Evolutionary conservation across 768 basidiomycete genomes (phyloP), one percentile per base, ranked within the genome.

Genomic region (Kwoniella europaea): DNA sequence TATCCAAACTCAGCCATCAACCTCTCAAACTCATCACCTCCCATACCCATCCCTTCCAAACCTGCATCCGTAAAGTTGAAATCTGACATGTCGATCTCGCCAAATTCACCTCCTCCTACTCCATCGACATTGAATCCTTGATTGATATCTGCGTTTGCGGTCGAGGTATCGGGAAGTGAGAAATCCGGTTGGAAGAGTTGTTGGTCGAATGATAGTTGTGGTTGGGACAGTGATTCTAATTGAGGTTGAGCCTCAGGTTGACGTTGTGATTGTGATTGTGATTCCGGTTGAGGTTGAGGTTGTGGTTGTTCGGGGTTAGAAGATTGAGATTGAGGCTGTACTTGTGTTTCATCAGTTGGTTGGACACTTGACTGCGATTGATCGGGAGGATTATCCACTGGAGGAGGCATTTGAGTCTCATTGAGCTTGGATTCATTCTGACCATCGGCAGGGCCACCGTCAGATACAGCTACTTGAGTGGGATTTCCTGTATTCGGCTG

Each of bases 31-130:
- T 72, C 71, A 63, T 72, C 71, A 10, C 63, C 61, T 15, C 53
- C 63, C 42, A 72, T 67, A n/a, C 60, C 62, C 53, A 64, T 61
- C n/a, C 53, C 52, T 43, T 61, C 59, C 24, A 59, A 22, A 4
- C 59, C 65, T 10, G 53, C 62, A 44, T 72, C 71, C 3, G 61
- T 64, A 43, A 72, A 72, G 24, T 72, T 63, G 67, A 68, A 72
- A 52, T 72, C 71, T 43, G 60, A 55, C 67, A 72, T 60, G 29
- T 72, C 67, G 27, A 72, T 72, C 13, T 35, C 60, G n/a, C 71
- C 71, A 43, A 68, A 35, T 22, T 72, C 71, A 18, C 43, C 59
- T 18, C 10, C 16, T 52, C 59, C 62, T 20, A 35, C 22, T 4
- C 10, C 59, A 22, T 54, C 52, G 15, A 50, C 13, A 18, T 50